Base-by-base conservation (phyloP, 257 asterid species). In the Solanum pimpinellifolium region DNA sequence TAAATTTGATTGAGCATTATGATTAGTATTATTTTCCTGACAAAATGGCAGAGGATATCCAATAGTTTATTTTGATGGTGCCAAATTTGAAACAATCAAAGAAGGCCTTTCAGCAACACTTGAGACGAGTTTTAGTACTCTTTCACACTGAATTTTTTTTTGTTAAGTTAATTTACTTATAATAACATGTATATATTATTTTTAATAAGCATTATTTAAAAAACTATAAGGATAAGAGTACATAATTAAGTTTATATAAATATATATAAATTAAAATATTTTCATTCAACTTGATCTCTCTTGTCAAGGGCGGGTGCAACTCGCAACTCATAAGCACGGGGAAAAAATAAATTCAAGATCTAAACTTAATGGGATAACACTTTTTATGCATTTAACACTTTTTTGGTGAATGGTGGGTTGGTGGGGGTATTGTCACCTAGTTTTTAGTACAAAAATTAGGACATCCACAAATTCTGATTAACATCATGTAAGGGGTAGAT, bases 31-130 rank as follows among this genome's bases (percentile, higher is more conserved):
- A 5, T 25, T 82, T 16, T 83, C 62, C 9, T 31, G 74, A 46
- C 10, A 21, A 60, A 62, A 52, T 0, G n/a, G 12, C 12, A 85
- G 88, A 33, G 86, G 90, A 69, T 7, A 72, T 87, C 85, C 16
- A 62, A 62, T 8, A n/a, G 70, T 62, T 10, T 3, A 62, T 11
- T 65, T 89, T 37, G 86, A 47, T 21, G 85, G 59, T 69, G 49
- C 35, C 39, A 73, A 37, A 69, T 88, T 68, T 12, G 29, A 12
- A 70, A 75, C n/a, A 27, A 27, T 46, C 37, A 1, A 4, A 65
- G 31, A 59, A 74, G 90, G 29, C 86, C 87, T 91, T 87, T 92
- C 92, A 85, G 85, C 69, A 44, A 90, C 65, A 86, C 85, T 90
- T 80, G 93, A 88, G 33, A 89, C 31, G 16, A 88, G 23, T 87